Evolutionary conservation across 768 basidiomycete genomes (phyloP).

Genomic region (Strobilomyces dryophilus): DNA sequence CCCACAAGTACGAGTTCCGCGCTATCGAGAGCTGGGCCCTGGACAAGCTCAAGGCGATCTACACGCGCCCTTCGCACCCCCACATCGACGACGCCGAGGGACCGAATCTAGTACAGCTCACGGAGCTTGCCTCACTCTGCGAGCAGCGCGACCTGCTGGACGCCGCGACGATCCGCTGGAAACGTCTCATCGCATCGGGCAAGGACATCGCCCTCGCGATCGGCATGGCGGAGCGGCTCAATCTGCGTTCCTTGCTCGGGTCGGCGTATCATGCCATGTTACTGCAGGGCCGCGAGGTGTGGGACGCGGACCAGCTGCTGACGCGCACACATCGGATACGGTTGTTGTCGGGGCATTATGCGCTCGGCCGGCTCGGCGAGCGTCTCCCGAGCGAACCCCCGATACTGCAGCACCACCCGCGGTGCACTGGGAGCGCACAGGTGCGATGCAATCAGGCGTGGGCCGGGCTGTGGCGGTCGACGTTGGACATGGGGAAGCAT

Average conservation of each 20-base stretch:
- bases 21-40: constrained; percentile 44
- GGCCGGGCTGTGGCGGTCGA: constrained; percentile 42
- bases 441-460: constrained; percentile 44
- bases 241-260: constrained; percentile 43
- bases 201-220: constrained; percentile 44
- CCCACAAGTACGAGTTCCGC: constrained; percentile 46
- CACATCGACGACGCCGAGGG: constrained; percentile 30
- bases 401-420: constrained; percentile 36
- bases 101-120: constrained; percentile 44
- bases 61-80: constrained; percentile 28
- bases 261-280: constrained; percentile 51
- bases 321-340: constrained; percentile 48
- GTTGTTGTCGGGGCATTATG: constrained; percentile 50
- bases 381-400: constrained; percentile 42
- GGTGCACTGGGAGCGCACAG: constrained; percentile 37
- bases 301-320: constrained; percentile 45
- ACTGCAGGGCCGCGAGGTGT: constrained; percentile 45
- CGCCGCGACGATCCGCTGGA: constrained; percentile 42
- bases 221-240: constrained; percentile 44
- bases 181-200: constrained; percentile 42
- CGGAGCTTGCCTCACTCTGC: constrained; percentile 50
- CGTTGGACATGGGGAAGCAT: constrained; percentile 36
- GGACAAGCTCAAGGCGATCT: constrained; percentile 37
- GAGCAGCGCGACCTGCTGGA: constrained; percentile 43
- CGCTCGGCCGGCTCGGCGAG: constrained; percentile 43